Conservation (phyloP, 441 rosid species). For the Populus hybrid region DNA sequence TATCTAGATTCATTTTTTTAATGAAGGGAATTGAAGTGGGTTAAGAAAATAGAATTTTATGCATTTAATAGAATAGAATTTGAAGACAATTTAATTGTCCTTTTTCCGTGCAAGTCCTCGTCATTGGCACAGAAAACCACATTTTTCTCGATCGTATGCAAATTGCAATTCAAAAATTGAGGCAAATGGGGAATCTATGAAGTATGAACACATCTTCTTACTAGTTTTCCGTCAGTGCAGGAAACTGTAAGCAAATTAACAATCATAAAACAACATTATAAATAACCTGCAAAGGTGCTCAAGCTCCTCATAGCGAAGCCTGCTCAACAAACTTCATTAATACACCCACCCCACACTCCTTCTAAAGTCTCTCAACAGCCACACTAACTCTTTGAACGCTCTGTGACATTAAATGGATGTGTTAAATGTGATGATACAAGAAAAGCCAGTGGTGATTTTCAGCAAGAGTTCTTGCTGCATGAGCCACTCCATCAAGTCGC, state of each 20-base stretch:
- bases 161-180: too few species aligned
- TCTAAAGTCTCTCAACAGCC: not conserved
- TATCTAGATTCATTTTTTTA: too few species aligned
- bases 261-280: slow-evolving; percentile 12
- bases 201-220: not conserved
- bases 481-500: not conserved
- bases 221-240: not conserved
- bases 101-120: too few species aligned
- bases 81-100: too few species aligned
- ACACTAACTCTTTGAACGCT: not conserved
- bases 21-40: too few species aligned
- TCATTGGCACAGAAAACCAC: too few species aligned
- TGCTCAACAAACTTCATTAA: not conserved
- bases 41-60: too few species aligned
- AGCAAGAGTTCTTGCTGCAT: too few species aligned
- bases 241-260: too few species aligned
- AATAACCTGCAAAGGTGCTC: slow-evolving; percentile 15
- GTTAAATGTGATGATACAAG: slow-evolving; percentile 38
- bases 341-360: not conserved
- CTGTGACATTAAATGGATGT: slow-evolving; percentile 19
- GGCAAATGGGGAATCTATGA: too few species aligned
- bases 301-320: slow-evolving; percentile 9
- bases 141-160: too few species aligned
- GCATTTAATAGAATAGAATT: too few species aligned
- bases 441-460: slow-evolving; percentile 37